Evolutionary conservation across 371 early-diverging fungal genomes (phyloP).

Genomic region (Rhizopus sp.): DNA sequence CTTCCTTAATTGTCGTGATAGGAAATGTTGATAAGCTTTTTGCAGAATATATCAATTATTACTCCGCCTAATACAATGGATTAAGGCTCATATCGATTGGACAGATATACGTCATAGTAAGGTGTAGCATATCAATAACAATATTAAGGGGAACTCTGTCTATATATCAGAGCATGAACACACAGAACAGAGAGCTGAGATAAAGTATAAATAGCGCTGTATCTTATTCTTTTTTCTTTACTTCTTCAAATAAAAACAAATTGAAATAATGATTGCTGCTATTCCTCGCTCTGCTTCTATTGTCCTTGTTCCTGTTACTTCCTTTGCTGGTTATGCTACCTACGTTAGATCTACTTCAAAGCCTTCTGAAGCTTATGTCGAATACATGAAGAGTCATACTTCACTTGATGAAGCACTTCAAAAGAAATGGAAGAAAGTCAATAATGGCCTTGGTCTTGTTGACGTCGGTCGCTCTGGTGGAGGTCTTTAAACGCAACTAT

Average conservation of each 20-base stretch:
- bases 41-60: not conserved
- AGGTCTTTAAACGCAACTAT: constrained; percentile 35
- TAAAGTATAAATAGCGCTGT: not conserved
- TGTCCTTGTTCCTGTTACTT: constrained; percentile 39
- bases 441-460: constrained; percentile 47
- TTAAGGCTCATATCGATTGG: not conserved
- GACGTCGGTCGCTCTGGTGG: constrained; percentile 53
- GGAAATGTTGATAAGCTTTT: constrained; percentile 4
- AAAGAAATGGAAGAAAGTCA: constrained; percentile 40
- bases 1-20: constrained; percentile 3
- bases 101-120: constrained; percentile 2
- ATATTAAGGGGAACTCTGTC: constrained; percentile 8
- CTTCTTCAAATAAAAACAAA: not conserved
- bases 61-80: not conserved
- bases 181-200: not conserved
- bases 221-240: not conserved
- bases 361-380: constrained; percentile 38
- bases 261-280: constrained; percentile 26
- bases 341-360: constrained; percentile 43
- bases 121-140: constrained; percentile 1
- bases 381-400: constrained; percentile 33
- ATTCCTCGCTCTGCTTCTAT: constrained; percentile 39
- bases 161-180: not conserved
- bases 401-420: constrained; percentile 4
- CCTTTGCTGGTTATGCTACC: constrained; percentile 46